Evolutionary conservation across 148 eudicot species (phyloP).

Genomic region (Rhododendron williamsianum): DNA sequence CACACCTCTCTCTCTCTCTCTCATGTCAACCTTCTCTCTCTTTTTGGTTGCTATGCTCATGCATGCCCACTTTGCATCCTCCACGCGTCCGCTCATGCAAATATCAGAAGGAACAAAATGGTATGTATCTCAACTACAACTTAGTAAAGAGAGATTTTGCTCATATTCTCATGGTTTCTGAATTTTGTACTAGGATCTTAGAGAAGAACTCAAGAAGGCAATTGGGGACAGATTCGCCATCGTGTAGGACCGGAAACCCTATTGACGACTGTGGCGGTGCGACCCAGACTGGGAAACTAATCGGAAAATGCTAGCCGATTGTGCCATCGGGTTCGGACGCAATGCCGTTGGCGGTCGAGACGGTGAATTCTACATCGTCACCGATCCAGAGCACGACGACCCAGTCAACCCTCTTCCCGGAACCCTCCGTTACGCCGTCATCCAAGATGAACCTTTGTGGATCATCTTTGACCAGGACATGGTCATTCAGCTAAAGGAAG

Average conservation of each 20-base stretch:
- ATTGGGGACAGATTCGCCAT: background rate
- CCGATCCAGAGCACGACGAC: conserved; percentile 14
- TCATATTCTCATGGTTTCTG: background rate
- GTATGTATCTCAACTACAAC: conserved; percentile 1
- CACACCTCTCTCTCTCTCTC: background rate
- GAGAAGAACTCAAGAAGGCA: background rate
- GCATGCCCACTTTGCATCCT: conserved; percentile 2
- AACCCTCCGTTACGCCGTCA: conserved; percentile 22
- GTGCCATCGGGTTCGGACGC: conserved; percentile 20
- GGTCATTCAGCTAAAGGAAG: conserved; percentile 15
- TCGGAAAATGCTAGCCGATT: conserved; percentile 21
- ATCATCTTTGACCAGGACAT: conserved; percentile 20
- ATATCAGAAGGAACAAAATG: conserved; percentile 20
- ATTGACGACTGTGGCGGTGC: conserved; percentile 25
- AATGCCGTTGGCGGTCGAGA: conserved; percentile 20
- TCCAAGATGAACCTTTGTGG: conserved; percentile 20
- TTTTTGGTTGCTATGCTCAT: conserved; percentile 11
- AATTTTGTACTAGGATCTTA: conserved; percentile 6
- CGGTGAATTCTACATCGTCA: conserved; percentile 18
- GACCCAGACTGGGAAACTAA: conserved; percentile 25
- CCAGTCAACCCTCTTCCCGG: conserved; percentile 14
- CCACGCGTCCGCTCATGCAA: conserved; percentile 7
- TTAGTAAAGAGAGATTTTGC: background rate
- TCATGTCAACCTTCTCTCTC: conserved; percentile 13
- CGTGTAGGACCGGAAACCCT: conserved; percentile 20